Evolutionary conservation across 305 asterid genomes (phyloP), one percentile per base, ranked within the genome.

Genomic region (Ruellia speciosa): DNA sequence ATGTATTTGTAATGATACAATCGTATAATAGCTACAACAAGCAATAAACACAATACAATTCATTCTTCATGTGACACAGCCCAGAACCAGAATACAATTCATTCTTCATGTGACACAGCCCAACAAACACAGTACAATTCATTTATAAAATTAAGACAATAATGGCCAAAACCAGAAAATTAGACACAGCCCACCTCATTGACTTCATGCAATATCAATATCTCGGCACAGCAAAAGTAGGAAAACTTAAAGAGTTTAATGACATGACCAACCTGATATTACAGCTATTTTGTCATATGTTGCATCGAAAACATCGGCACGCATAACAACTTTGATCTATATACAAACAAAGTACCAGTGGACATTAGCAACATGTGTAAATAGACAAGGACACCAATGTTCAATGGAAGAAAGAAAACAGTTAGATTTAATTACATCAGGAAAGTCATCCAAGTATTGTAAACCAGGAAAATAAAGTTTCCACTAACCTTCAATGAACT

Each of bases 371-470:
- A 24, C 49, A 11, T 18, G 8, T 9, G 54, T 20, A 54, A 17
- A 20, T 55, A 43, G 60, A 50, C 48, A 54, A 48, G 13, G 35
- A 24, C 31, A 24, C 3, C 31, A 24, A 24, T 31, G 34, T 31
- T 4, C 49, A 49, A 60, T 9, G 41, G 41, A 57, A 18, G 41
- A 60, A 55, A 53, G 70, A 33, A 62, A 54, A 47, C 46, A 39
- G 52, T 37, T 49, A 45, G 13, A 64, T 53, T 12, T 16, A 66
- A 50, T 76, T 70, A 86, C 99, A 66, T 82, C 82, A 17, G 99
- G 99, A 62, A 92, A 92, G 19, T 97, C 99, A 70, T 92, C 95
- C 92, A 92, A 77, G 71, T 86, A 88, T 74, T 92, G 99, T 86
- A 92, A 77, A 14, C 88, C 95, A 17, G 96, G 94, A 72, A 79